phyloP scores from a whole-genome alignment of 129 eudicot genomes.

The Smallanthus sonchifolius region DNA sequence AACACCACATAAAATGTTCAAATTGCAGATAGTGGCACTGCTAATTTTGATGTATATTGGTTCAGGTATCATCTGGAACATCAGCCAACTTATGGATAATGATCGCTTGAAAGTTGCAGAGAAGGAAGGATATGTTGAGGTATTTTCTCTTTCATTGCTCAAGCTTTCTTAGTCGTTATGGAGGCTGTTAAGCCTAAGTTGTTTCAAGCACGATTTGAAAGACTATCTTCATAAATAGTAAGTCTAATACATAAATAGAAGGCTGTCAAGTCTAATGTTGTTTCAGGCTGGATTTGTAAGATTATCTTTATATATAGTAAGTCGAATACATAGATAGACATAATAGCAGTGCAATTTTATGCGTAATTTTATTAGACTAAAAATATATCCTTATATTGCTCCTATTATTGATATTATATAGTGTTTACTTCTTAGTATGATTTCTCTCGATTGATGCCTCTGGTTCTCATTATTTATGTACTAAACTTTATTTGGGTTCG shows the following conservation, averaged over 20 bases:
- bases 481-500: not conserved
- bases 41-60: slow-evolving; percentile 13
- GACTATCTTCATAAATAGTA: not conserved
- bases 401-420: not conserved
- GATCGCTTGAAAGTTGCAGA: slow-evolving; percentile 6
- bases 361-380: not conserved
- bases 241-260: not conserved
- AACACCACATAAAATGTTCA: slow-evolving; percentile 2
- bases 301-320: not conserved
- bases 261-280: not conserved
- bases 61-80: slow-evolving; percentile 16
- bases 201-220: not conserved
- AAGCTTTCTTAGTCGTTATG: not conserved
- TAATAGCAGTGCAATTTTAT: not conserved
- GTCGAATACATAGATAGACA: not conserved
- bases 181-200: not conserved
- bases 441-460: not conserved
- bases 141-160: slow-evolving; percentile 11
- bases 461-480: not conserved
- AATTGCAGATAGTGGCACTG: not conserved
- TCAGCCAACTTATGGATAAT: slow-evolving; percentile 29
- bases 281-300: not conserved
- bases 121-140: slow-evolving; percentile 27
- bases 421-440: not conserved
- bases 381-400: not conserved